A percentile compares a stretch with the other conserved stretches of the same genome.
Evolutionary conservation across 2,329 filamentous ascomycete genomes (phyloP).

Genomic region (Lachnellula willkommii): DNA sequence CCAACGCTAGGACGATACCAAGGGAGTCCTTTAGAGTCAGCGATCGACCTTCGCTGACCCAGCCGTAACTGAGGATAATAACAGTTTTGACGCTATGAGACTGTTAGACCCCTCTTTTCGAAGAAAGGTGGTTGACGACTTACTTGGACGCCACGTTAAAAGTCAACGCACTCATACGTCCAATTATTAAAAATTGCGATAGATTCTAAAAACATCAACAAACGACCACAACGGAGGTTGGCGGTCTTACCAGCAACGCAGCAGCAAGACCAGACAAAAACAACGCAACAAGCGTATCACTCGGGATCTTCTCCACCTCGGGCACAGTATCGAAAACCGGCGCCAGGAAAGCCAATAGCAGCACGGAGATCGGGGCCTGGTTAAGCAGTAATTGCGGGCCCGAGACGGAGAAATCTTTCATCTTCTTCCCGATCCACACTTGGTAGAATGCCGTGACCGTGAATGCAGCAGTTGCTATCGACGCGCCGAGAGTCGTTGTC

Average conservation of each 20-base stretch:
- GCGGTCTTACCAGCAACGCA: slow-evolving; percentile 30
- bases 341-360: slow-evolving; percentile 38
- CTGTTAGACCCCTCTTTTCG: slow-evolving; percentile 2
- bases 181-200: slow-evolving; percentile 37
- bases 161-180: slow-evolving; percentile 29
- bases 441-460: slow-evolving; percentile 42
- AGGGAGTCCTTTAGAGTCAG: slow-evolving; percentile 36
- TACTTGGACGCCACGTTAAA: slow-evolving; percentile 31
- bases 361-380: slow-evolving; percentile 41
- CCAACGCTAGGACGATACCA: slow-evolving; percentile 40
- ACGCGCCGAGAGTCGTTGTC: slow-evolving; percentile 36
- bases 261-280: slow-evolving; percentile 40
- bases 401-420: slow-evolving; percentile 39
- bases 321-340: slow-evolving; percentile 22
- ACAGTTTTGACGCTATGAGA: slow-evolving; percentile 40
- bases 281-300: slow-evolving; percentile 36
- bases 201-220: slow-evolving; percentile 28
- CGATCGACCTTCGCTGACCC: slow-evolving; percentile 40
- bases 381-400: slow-evolving; percentile 41
- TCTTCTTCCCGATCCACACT: slow-evolving; percentile 46
- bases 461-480: slow-evolving; percentile 39
- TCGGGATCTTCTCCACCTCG: slow-evolving; percentile 31
- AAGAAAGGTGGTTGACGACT: slow-evolving; percentile 3
- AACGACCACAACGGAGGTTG: too few relatives aligned
- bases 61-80: slow-evolving; percentile 41